Conservation (phyloP, 495 filamentous ascomycete genomes). For the Aspergillus biplanus region DNA sequence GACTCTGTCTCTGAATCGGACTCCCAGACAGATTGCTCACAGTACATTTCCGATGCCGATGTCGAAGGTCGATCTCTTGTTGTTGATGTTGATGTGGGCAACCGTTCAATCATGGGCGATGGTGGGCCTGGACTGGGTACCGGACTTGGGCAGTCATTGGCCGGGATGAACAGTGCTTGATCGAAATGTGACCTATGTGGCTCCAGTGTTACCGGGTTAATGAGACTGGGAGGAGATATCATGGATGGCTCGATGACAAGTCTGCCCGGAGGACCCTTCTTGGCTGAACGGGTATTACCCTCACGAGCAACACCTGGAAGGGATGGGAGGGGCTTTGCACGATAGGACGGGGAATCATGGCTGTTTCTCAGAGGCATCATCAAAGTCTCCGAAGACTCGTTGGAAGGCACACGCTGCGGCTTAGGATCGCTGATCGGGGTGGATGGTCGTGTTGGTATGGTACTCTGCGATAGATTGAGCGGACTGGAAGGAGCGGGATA, state of each 20-base stretch:
- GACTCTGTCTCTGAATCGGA: slow-evolving; percentile 51
- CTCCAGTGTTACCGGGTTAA: slow-evolving; percentile 50
- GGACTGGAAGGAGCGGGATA: slow-evolving; percentile 41
- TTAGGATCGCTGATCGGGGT: slow-evolving; percentile 35
- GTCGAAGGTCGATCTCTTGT: slow-evolving; percentile 45
- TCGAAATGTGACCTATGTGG: slow-evolving; percentile 51
- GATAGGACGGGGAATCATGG: slow-evolving; percentile 34
- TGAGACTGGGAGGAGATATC: slow-evolving; percentile 47
- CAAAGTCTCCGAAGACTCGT: slow-evolving; percentile 36
- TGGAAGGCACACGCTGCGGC: slow-evolving; percentile 21
- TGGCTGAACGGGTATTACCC: slow-evolving; percentile 23
- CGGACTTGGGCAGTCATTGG: slow-evolving; percentile 46
- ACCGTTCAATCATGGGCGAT: slow-evolving; percentile 41
- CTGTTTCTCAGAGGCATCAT: slow-evolving; percentile 40
- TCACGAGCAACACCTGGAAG: slow-evolving; percentile 35
- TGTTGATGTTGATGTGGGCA: slow-evolving; percentile 40
- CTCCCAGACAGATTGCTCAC: slow-evolving; percentile 53
- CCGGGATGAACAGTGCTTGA: slow-evolving; percentile 49
- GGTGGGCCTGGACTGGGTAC: slow-evolving; percentile 43
- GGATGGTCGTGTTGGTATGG: slow-evolving; percentile 32
- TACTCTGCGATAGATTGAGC: slow-evolving; percentile 38
- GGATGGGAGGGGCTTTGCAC: slow-evolving; percentile 42
- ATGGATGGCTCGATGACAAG: slow-evolving; percentile 46
- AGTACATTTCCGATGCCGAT: slow-evolving; percentile 45
- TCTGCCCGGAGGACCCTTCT: slow-evolving; percentile 36